Evolutionary conservation across 2,329 filamentous ascomycete genomes (phyloP), one percentile per base, ranked within the genome.

Genomic region (Sporothrix luriei): DNA sequence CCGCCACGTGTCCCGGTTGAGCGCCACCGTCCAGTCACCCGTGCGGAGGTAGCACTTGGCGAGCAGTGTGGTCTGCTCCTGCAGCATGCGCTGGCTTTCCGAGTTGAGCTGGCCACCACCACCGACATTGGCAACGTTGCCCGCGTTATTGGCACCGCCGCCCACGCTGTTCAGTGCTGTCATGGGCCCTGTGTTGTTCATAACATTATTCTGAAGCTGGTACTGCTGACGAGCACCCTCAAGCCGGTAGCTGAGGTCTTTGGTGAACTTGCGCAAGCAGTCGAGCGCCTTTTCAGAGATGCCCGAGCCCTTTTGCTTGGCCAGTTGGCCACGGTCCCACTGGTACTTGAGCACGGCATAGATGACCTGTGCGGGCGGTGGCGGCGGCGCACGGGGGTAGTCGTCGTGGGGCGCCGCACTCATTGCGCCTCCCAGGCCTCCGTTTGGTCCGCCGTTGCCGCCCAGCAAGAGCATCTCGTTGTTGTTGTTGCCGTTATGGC

Each of bases 281-380:
- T 83, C 84, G 4, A 88, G 78, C 0, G 85, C 86, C 77, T 83
- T 85, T 75, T 87, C 84, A 0, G 86, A 80, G 16, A 84, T 79
- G 24, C 80, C 81, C 0, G 81, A 79, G 54, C 79, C 78, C 54
- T 79, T 79, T 66, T 80, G 75, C 24, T 76, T 78, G 2, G 82
- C 77, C 72, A 89, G 84, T 75, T 92, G 91, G 14, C 92, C 92
- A 67, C 90, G 88, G 71, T 94, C 92, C 95, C 96, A 99, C 78
- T 97, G 90, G 78, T 93, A 99, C 79, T 99, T 99, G 80, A 97
- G 89, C 24, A 96, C 90, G n/a, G 95, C 94, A 78, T 99, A 99
- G 46, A 93, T 91, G 65, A 99, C 92, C 71, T 94, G 92, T 33
- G 94, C 91, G 0, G 76, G 88, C 77, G 69, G 76, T 69, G 68